These are phyloP conservation scores for Phaffia australis DNA, from an alignment of 768 basidiomycete genomes.

Conservation along the genomic window DNA sequence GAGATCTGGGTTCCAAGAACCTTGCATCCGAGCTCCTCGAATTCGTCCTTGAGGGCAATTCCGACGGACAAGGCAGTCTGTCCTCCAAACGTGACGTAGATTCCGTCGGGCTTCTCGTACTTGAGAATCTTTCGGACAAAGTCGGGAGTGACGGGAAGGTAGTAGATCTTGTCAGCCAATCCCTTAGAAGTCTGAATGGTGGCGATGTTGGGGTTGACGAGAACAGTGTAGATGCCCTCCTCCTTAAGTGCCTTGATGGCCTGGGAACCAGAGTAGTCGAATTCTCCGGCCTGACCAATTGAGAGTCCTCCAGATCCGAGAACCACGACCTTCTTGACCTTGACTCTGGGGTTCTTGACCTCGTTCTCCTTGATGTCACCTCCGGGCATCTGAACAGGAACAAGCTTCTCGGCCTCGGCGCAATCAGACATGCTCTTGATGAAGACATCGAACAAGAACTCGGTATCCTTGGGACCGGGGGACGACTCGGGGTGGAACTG, in stretches of 20 bases:
- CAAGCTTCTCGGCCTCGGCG: conserved; percentile 39
- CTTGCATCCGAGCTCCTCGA: conserved; percentile 72
- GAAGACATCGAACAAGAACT: conserved; percentile 98
- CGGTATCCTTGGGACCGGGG: conserved; percentile 93
- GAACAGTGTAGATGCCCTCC: conserved; percentile 97
- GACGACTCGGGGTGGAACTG: conserved; percentile 99
- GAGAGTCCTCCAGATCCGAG: conserved; percentile 95
- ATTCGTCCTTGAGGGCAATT: conserved; percentile 95
- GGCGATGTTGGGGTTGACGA: conserved; percentile 98
- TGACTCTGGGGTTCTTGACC: conserved; percentile 44
- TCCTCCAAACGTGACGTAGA: conserved; percentile 96
- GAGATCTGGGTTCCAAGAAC: conserved; percentile 95
- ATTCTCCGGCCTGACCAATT: conserved; percentile 98
- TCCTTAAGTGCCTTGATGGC: conserved; percentile 98
- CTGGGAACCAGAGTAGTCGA: conserved; percentile 98
- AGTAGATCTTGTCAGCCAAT: conserved; percentile 98
- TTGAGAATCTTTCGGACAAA: conserved; percentile 97
- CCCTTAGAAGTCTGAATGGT: conserved; percentile 97
- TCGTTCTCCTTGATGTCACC: conserved; percentile 67
- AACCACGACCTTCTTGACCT: conserved; percentile 87
- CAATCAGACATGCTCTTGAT: conserved; percentile 74
- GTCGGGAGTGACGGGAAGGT: conserved; percentile 94
- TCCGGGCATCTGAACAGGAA: conserved; percentile 43
- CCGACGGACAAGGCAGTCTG: conserved; percentile 96
- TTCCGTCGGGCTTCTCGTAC: conserved; percentile 97